Evolutionary conservation across 1,139 yeast species (phyloP).

Genomic region (Candida gigantensis): DNA sequence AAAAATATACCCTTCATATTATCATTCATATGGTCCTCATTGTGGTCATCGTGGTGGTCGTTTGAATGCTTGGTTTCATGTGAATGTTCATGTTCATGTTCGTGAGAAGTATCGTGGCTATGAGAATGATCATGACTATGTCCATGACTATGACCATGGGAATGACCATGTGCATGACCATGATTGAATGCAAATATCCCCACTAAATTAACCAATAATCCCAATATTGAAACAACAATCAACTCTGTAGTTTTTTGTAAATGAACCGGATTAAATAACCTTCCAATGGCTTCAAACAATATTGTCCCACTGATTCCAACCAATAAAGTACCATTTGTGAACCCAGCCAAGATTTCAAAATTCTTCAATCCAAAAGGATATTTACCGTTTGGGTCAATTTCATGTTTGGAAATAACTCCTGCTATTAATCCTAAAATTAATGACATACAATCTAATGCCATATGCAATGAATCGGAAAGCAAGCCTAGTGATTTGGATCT

Average conservation of each 20-base stretch:
- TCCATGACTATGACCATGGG: conserved; percentile 37
- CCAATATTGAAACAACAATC: conserved; percentile 78
- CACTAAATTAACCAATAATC: conserved; percentile 82
- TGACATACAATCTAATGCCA: conserved; percentile 94
- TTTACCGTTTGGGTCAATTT: conserved; percentile 55
- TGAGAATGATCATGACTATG: conserved; percentile 22
- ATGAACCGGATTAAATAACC: conserved; percentile 74
- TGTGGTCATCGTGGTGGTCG: conserved; percentile 15
- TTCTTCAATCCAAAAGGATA: conserved; percentile 87
- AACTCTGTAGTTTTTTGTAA: conserved; percentile 84
- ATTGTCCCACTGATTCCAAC: conserved; percentile 90
- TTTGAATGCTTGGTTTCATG: not conserved
- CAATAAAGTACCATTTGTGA: conserved; percentile 86
- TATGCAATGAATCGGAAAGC: conserved; percentile 89
- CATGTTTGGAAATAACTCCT: conserved; percentile 55
- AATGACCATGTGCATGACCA: conserved; percentile 49
- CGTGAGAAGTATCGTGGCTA: conserved; percentile 26
- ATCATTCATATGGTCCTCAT: conserved; percentile 62
- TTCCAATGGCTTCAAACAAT: conserved; percentile 79
- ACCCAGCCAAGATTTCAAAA: conserved; percentile 91
- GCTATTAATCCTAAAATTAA: conserved; percentile 88
- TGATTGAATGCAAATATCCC: conserved; percentile 95
- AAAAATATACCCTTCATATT: conserved; percentile 94
- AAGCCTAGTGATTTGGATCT: conserved; percentile 90
- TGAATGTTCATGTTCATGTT: conserved; percentile 6